phyloP scores from a whole-genome alignment of 1,284 basidiomycete species.

The Mycena sp. region DNA sequence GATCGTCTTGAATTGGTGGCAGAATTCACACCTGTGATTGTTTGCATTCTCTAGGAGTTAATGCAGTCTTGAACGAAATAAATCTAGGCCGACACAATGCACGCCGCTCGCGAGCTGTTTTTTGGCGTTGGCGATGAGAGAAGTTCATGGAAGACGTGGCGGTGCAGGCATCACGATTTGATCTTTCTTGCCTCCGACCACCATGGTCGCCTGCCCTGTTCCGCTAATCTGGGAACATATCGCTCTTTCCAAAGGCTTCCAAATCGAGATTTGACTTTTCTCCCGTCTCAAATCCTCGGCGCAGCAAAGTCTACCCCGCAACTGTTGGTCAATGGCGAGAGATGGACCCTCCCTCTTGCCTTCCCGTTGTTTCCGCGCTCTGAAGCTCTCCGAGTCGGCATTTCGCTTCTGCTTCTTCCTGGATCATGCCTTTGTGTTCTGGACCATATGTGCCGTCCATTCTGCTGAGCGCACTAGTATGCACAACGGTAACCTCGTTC shows the following conservation, averaged over 20 bases:
- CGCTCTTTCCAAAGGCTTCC: neutral
- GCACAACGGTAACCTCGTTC: neutral
- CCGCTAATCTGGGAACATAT: too few relatives aligned
- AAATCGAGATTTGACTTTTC: neutral
- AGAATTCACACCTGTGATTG: too few relatives aligned
- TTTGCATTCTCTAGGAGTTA: too few relatives aligned
- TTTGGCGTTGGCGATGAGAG: too few relatives aligned
- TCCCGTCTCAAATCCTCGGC: neutral
- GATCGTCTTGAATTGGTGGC: too few relatives aligned
- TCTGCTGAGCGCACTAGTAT: neutral
- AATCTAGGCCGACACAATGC: too few relatives aligned
- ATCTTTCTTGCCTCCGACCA: too few relatives aligned
- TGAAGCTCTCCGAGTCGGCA: neutral
- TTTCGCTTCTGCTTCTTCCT: neutral
- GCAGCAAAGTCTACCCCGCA: neutral
- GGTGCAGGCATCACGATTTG: too few relatives aligned
- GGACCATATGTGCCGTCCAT: neutral
- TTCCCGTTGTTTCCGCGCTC: neutral
- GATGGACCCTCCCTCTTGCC: neutral
- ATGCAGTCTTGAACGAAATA: too few relatives aligned
- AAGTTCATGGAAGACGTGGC: too few relatives aligned
- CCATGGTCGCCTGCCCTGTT: too few relatives aligned
- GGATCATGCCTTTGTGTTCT: neutral
- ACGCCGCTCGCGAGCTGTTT: too few relatives aligned
- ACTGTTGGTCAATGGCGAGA: neutral